Evolutionary conservation across 768 basidiomycete species (phyloP), one percentile per base, ranked within the genome.

Genomic region (Boletellus ananiceps): DNA sequence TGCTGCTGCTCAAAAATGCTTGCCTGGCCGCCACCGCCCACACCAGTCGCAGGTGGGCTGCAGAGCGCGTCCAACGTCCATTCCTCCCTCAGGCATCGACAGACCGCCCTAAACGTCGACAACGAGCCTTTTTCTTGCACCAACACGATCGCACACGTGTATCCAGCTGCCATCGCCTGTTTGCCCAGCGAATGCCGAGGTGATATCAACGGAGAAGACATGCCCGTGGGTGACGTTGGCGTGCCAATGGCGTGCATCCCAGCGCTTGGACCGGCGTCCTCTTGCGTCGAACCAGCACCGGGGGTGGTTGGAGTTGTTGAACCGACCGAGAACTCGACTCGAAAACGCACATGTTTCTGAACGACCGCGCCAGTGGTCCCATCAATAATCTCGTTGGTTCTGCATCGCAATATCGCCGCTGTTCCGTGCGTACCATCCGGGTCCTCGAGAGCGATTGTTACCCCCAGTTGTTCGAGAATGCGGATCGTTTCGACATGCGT

Each of bases 101-200:
- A 89, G 11, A 93, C 74, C 5, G 76, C 71, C 66, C 83, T 85
- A 73, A 96, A 95, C 40, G 88, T 84, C 47, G 90, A 86, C 62
- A 87, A 77, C 6, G 92, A 89, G 21, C 94, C 94, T 68, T 93
- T 96, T 74, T 96, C 93, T 55, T 89, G 84, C 19, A 88, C 78
- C 57, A 98, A 71, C 47, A 83, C 82, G 52, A 94, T 78, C 37
- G 81, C 82, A 37, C 86, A 88, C 47, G 73, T 64, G 56, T 74
- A 80, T n/a, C 60, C 66, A 9, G 48, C 45, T 29, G 51, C 47
- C 29, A 63, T 60, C 29, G 47, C 44, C 4, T 66, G 64, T 40
- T 57, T 67, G 32, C 57, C 59, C 51, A 59, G 38, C 43, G 57
- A 67, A 40, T 65, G 56, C 34, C 62, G 56, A 51, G 65, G 58